phyloP scores from a whole-genome alignment of 306 rosid species.

The Astragalus glycyphyllos region DNA sequence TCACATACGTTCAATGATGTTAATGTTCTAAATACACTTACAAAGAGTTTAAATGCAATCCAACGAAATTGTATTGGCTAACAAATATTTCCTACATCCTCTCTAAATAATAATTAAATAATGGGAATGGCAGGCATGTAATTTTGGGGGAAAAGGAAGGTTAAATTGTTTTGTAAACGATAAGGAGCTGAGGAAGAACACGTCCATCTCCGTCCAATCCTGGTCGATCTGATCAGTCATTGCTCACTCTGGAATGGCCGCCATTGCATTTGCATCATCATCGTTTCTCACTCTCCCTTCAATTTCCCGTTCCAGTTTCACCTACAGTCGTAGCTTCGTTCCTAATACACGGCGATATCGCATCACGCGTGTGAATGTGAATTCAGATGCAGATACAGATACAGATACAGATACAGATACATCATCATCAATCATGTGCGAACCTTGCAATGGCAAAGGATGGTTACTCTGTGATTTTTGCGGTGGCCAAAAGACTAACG shows the following conservation, averaged over 20 bases:
- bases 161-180: neutral
- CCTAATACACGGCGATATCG: neutral
- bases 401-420: neutral
- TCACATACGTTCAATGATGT: too few relatives aligned
- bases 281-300: neutral
- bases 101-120: too few relatives aligned
- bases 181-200: neutral
- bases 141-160: neutral
- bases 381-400: constrained; percentile 34
- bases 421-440: constrained; percentile 52
- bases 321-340: neutral
- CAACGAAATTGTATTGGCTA: too few relatives aligned
- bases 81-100: too few relatives aligned
- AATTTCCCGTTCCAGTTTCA: constrained; percentile 1
- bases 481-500: constrained; percentile 80
- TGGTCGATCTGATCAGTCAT: too few relatives aligned
- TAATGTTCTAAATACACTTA: too few relatives aligned
- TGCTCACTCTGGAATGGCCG: constrained; percentile 2
- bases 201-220: too few relatives aligned
- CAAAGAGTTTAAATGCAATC: too few relatives aligned
- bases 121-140: neutral
- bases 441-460: constrained; percentile 81
- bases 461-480: constrained; percentile 90
- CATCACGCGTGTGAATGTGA: constrained; percentile 49
- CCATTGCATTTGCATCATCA: constrained; percentile 17